A percentile compares a stretch with the other conserved stretches of the same genome.
phyloP scores from a whole-genome alignment of 805 yeast species.

The Komagataella mondaviorum region DNA sequence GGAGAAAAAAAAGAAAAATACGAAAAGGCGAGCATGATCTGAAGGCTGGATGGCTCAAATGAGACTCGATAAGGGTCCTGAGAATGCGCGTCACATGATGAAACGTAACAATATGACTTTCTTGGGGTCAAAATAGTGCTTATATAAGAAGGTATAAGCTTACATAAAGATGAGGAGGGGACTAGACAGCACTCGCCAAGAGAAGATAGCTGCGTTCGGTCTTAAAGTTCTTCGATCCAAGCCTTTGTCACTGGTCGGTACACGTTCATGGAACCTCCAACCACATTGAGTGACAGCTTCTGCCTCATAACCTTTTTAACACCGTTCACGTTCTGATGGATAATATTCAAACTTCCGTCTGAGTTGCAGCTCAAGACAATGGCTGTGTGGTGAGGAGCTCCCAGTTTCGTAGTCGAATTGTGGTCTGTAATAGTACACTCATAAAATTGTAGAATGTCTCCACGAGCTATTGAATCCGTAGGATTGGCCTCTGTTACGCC shows the following conservation, averaged over 20 bases:
- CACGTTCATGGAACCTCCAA: conserved; percentile 27
- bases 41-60: neutral
- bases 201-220: neutral
- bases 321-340: conserved; percentile 38
- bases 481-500: conserved; percentile 8
- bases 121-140: neutral
- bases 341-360: conserved; percentile 18
- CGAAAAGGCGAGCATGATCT: neutral
- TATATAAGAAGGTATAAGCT: neutral
- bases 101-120: too few relatives aligned
- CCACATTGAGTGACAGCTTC: conserved; percentile 22
- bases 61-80: neutral
- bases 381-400: conserved; percentile 42
- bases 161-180: too few relatives aligned
- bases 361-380: conserved; percentile 17
- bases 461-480: conserved; percentile 31
- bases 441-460: conserved; percentile 42
- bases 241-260: conserved; percentile 27
- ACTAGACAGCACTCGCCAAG: neutral
- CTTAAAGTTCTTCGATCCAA: neutral
- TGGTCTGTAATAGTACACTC: conserved; percentile 24
- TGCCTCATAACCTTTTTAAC: conserved; percentile 25
- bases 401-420: conserved; percentile 22
- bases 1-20: neutral
- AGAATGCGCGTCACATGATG: neutral